Evolutionary conservation across 129 eudicot species (phyloP).

Genomic region (Mikania micrantha): DNA sequence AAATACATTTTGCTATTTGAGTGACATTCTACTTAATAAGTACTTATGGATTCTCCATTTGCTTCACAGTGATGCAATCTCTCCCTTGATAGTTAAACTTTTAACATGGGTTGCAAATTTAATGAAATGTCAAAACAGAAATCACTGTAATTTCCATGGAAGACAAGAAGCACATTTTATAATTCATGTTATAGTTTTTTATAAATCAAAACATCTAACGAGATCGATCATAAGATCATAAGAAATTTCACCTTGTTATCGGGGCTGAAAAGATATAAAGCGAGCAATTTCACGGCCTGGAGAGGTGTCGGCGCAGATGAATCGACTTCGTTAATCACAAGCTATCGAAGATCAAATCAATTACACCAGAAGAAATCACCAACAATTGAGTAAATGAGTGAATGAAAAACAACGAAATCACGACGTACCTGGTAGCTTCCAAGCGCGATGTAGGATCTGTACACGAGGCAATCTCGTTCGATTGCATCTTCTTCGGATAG

Average conservation of each 20-base stretch:
- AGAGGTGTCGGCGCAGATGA: conserved; percentile 82
- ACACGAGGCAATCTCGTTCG: conserved; percentile 72
- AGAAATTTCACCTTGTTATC: conserved; percentile 51
- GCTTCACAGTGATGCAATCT: conserved; percentile 1
- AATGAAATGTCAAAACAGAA: background rate
- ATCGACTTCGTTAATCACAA: conserved; percentile 88
- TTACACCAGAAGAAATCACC: conserved; percentile 7
- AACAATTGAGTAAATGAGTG: conserved; percentile 1
- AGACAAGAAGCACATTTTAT: background rate
- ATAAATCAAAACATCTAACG: background rate
- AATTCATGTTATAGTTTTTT: background rate
- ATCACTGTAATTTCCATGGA: background rate
- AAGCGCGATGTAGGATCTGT: conserved; percentile 88
- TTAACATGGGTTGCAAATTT: background rate
- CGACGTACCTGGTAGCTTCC: conserved; percentile 67
- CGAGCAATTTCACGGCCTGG: conserved; percentile 91
- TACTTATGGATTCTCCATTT: background rate
- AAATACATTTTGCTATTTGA: background rate
- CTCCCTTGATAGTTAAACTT: background rate
- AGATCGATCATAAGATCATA: background rate
- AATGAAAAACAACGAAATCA: background rate
- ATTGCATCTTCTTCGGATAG: conserved; percentile 70
- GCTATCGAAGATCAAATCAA: conserved; percentile 34
- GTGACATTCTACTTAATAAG: background rate
- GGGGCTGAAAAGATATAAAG: conserved; percentile 62